Evolutionary conservation across 106 monocot species (phyloP).

Genomic region (Triglochin maritima): DNA sequence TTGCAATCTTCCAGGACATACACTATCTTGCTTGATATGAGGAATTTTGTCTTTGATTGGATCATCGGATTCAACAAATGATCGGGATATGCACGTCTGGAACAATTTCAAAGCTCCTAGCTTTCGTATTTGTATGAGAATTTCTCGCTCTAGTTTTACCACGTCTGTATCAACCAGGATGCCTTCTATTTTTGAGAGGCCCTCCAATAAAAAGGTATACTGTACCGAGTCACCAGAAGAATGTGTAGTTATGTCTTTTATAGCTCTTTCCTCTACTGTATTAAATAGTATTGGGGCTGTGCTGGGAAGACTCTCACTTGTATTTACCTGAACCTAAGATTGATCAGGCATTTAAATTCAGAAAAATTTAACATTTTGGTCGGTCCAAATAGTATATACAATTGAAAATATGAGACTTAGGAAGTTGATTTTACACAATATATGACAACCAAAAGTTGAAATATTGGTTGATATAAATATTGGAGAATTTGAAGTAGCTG

Average conservation of each 20-base stretch:
- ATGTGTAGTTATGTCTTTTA: conserved; percentile 10
- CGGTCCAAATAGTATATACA: no score
- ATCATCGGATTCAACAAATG: conserved; percentile 10
- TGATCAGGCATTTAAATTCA: background rate
- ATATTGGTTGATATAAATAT: background rate
- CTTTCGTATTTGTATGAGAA: conserved; percentile 44
- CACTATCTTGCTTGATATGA: conserved; percentile 8
- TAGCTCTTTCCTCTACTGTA: background rate
- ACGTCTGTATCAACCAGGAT: conserved; percentile 30
- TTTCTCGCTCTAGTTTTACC: conserved; percentile 47
- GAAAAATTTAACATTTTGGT: background rate
- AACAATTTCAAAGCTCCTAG: conserved; percentile 70
- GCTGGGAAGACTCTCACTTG: background rate
- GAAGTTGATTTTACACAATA: no score
- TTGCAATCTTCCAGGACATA: background rate
- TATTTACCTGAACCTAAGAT: conserved; percentile 13
- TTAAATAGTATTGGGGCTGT: background rate
- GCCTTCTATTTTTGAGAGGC: conserved; percentile 41
- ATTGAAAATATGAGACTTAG: no score
- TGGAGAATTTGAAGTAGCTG: background rate
- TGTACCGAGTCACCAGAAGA: conserved; percentile 19
- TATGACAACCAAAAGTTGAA: background rate
- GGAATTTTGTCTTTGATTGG: conserved; percentile 3
- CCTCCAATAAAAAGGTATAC: conserved; percentile 55
- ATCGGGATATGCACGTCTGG: conserved; percentile 43